Conservation (phyloP, 78 protist species). For the Bodo saltans region DNA sequence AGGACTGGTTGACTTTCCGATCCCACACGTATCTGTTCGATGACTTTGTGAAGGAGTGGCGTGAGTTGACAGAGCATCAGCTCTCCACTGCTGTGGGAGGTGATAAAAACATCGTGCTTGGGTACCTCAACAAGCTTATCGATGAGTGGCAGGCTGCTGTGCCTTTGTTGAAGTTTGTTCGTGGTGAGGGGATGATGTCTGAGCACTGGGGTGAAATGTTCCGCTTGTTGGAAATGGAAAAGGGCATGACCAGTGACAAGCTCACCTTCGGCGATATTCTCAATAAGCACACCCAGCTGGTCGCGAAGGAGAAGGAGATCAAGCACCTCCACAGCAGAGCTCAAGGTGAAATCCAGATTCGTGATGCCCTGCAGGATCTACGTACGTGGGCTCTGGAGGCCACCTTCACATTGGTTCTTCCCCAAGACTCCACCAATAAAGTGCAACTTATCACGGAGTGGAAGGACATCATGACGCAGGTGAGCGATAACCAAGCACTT, state of each 20-base stretch:
- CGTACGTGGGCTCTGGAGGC: slow-evolving; percentile 22
- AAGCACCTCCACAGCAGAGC: slow-evolving; percentile 55
- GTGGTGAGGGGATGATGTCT: slow-evolving; percentile 62
- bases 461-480: slow-evolving; percentile 55
- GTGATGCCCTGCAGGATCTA: slow-evolving; percentile 70
- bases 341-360: slow-evolving; percentile 61
- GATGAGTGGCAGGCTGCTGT: neutral
- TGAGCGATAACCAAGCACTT: slow-evolving; percentile 67
- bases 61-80: no score
- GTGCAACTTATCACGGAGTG: slow-evolving; percentile 62
- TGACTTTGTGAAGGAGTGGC: slow-evolving; percentile 45
- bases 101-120: slow-evolving; percentile 20
- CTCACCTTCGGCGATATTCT: slow-evolving; percentile 48
- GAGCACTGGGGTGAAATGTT: slow-evolving; percentile 74
- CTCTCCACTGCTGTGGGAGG: no score
- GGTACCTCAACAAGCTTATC: neutral
- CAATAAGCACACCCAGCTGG: neutral
- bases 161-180: slow-evolving; percentile 24
- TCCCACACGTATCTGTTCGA: slow-evolving; percentile 43
- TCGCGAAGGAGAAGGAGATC: slow-evolving; percentile 15
- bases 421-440: neutral
- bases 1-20: slow-evolving; percentile 70
- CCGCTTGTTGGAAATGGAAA: slow-evolving; percentile 17
- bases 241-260: neutral
- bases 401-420: slow-evolving; percentile 12